Evolutionary conservation across 2,329 filamentous ascomycete genomes (phyloP).

Genomic region (Trichoderma pleuroti): DNA sequence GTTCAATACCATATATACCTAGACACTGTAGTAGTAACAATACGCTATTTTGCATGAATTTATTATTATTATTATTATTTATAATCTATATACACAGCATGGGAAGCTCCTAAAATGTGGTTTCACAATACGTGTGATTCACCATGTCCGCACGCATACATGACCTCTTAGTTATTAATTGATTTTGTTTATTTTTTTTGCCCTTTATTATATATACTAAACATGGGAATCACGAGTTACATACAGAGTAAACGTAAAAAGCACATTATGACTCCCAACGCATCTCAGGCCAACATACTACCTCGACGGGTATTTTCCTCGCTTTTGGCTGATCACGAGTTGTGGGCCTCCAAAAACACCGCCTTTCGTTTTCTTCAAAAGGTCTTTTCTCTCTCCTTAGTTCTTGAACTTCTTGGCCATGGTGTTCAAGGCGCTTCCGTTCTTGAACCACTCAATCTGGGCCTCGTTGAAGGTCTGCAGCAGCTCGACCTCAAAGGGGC

Average conservation of each 20-base stretch:
- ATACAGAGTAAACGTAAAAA: constrained; percentile 6
- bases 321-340: background rate
- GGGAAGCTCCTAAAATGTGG: background rate
- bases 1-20: background rate
- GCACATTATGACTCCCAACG: background rate
- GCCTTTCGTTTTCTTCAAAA: background rate
- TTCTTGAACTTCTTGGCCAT: constrained; percentile 71
- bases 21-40: background rate
- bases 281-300: background rate
- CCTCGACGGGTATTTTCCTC: background rate
- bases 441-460: constrained; percentile 99
- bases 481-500: constrained; percentile 77
- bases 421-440: constrained; percentile 94
- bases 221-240: constrained; percentile 12
- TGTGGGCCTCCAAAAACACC: background rate
- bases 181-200: background rate
- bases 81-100: background rate
- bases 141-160: background rate
- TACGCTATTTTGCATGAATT: background rate
- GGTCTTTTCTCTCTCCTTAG: constrained; percentile 25
- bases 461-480: constrained; percentile 96
- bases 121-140: background rate
- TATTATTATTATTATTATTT: background rate
- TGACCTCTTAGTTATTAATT: background rate
- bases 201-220: constrained; percentile 17